Conservation (phyloP, 1,139 yeast genomes). For the Kurtzmaniella quercitrusa region DNA sequence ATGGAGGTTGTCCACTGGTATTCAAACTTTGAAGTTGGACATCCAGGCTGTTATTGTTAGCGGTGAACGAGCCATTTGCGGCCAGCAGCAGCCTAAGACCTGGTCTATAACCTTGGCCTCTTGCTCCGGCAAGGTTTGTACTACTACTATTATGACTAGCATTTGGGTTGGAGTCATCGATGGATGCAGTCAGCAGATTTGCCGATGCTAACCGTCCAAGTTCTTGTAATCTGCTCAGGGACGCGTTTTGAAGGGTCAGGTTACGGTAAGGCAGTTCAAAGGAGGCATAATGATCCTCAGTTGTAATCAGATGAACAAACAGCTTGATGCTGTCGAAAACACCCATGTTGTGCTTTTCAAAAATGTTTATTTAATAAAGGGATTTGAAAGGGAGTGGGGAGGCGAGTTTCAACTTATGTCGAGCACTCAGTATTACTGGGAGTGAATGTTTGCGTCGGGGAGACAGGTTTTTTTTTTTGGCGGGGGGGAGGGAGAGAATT, state of each 20-base stretch:
- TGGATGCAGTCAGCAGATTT: conserved; percentile 26
- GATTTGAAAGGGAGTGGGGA: background rate
- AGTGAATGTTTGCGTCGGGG: background rate
- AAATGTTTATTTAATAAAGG: background rate
- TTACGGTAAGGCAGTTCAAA: conserved; percentile 46
- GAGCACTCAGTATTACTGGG: too few species aligned
- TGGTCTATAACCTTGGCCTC: conserved; percentile 33
- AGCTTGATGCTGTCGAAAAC: conserved; percentile 42
- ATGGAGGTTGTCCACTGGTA: conserved; percentile 58
- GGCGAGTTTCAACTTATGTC: background rate
- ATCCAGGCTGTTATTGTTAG: conserved; percentile 19
- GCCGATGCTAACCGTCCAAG: conserved; percentile 27
- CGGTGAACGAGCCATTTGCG: conserved; percentile 9
- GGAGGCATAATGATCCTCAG: conserved; percentile 63
- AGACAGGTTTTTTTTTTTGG: background rate
- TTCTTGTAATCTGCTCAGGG: conserved; percentile 33
- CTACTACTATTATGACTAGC: conserved; percentile 17
- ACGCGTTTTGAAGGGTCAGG: conserved; percentile 19
- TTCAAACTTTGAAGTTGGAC: conserved; percentile 41
- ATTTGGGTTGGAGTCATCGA: conserved; percentile 13
- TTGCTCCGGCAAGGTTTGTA: conserved; percentile 6
- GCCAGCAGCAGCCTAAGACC: conserved; percentile 34
- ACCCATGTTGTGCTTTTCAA: conserved; percentile 31
- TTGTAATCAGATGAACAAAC: conserved; percentile 58
- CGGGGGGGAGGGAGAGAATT: background rate